Evolutionary conservation across 768 basidiomycete genomes (phyloP).

Genomic region (Lactarius psammicola): DNA sequence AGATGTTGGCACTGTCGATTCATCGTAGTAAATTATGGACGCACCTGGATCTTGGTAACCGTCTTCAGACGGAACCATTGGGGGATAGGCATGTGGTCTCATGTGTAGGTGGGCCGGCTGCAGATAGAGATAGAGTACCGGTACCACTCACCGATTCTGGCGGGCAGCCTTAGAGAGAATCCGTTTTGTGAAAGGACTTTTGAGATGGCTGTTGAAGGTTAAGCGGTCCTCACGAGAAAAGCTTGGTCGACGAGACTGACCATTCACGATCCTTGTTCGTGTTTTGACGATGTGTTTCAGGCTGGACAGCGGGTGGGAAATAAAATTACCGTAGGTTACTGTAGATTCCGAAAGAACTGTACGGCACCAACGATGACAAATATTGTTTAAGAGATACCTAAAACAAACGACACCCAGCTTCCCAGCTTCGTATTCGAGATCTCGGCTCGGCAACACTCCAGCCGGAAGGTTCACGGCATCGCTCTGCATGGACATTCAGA

Average conservation of each 20-base stretch:
- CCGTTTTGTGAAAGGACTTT: background rate
- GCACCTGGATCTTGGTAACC: constrained; percentile 90
- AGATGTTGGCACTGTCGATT: background rate
- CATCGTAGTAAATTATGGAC: constrained; percentile 7
- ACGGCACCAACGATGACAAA: background rate
- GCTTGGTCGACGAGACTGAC: background rate
- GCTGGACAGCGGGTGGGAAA: background rate
- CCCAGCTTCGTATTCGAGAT: too few species aligned
- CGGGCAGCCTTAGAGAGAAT: background rate
- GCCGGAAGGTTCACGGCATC: too few species aligned
- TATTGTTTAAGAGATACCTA: background rate
- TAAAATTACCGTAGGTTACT: background rate
- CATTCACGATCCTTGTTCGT: background rate
- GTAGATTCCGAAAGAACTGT: background rate
- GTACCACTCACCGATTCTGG: constrained; percentile 35
- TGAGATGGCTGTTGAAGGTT: background rate
- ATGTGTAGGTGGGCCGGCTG: background rate
- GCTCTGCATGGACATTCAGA: too few species aligned
- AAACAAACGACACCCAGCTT: too few species aligned
- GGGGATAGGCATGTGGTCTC: constrained; percentile 75
- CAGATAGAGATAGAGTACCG: background rate
- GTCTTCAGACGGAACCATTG: constrained; percentile 99
- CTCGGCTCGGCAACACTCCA: too few species aligned
- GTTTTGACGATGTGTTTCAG: background rate
- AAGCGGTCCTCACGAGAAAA: background rate